Evolutionary conservation across 371 early-diverging fungal species (phyloP), one percentile per base, ranked within the genome.

Genomic region (Phascolomyces articulosus): DNA sequence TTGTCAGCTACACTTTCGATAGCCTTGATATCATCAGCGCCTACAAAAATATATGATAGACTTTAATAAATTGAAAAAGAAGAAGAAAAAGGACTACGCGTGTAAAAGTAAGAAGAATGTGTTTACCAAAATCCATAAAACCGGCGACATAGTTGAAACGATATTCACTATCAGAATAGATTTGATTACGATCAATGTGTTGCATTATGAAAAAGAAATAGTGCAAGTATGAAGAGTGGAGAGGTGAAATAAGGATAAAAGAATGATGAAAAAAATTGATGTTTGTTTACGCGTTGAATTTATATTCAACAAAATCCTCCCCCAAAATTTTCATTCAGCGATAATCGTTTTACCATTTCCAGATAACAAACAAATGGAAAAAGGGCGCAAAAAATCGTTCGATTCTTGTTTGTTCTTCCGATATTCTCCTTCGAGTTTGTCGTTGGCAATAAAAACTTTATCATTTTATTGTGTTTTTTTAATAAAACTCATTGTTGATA

Each of bases 101-200:
- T 7, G 44, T 4, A n/a, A n/a, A 16, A 44, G 8, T 13, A 44
- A n/a, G 16, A n/a, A 44, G 16, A 44, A 26, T 20, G 28, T 21
- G 20, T 20, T 40, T 77, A 63, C 84, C 84, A 68, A 93, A 93
- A 56, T 84, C 87, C 67, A 90, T 77, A 58, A 93, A 92, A 55
- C 75, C 71, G 28, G 88, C 72, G 51, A 93, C 88, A 68, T 91
- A 93, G 27, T 87, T 74, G 74, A 84, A 89, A 21, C 93, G 86
- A 82, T 93, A 93, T 70, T 78, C 67, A 40, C 83, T 64, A 67
- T 93, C 93, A 40, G 84, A 78, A 77, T 91, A 90, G 53, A 92
- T 77, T 31, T 83, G 70, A 40, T 79, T 68, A 61, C 80, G 76
- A 56, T 91, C 91, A 69, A 91, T 84, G 68, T 80, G 81, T 64